phyloP scores from a whole-genome alignment of 164 flowering plant species.

The Tinospora cordifolia region DNA sequence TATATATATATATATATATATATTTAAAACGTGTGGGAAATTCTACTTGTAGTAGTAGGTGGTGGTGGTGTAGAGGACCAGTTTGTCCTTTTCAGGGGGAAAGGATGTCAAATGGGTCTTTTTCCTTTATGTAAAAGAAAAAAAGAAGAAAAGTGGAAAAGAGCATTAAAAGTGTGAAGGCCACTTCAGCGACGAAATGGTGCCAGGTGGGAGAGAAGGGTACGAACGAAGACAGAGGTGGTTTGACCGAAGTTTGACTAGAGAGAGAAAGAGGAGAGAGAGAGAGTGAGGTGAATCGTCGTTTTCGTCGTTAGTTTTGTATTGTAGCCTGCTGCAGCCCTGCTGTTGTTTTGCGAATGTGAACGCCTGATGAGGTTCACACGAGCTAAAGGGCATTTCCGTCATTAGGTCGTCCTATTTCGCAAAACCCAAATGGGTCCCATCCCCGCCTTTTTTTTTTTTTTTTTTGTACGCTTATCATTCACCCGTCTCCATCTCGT shows the following conservation, averaged over 20 bases:
- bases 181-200: slow-evolving; percentile 19
- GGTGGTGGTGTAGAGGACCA: slow-evolving; percentile 14
- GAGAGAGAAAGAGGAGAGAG: slow-evolving; percentile 1
- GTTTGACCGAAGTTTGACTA: slow-evolving; percentile 39
- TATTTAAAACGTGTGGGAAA: no score
- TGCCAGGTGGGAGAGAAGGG: slow-evolving; percentile 25
- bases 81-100: slow-evolving; percentile 19
- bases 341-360: not conserved
- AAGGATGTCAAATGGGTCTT: slow-evolving; percentile 17
- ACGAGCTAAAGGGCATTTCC: no score
- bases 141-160: not conserved
- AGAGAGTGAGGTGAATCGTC: slow-evolving; percentile 19
- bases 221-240: slow-evolving; percentile 11
- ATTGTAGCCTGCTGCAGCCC: slow-evolving; percentile 28
- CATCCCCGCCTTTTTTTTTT: no score
- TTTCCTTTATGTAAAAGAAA: no score
- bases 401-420: no score
- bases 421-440: no score
- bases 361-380: no score
- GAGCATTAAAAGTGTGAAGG: slow-evolving; percentile 17
- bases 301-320: slow-evolving; percentile 37
- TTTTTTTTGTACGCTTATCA: no score
- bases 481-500: no score
- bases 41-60: no score
- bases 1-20: no score